A percentile compares a stretch with the other conserved stretches of the same genome.
phyloP scores from a whole-genome alignment of 1,284 basidiomycete genomes.

The Naganishia cerealis region DNA sequence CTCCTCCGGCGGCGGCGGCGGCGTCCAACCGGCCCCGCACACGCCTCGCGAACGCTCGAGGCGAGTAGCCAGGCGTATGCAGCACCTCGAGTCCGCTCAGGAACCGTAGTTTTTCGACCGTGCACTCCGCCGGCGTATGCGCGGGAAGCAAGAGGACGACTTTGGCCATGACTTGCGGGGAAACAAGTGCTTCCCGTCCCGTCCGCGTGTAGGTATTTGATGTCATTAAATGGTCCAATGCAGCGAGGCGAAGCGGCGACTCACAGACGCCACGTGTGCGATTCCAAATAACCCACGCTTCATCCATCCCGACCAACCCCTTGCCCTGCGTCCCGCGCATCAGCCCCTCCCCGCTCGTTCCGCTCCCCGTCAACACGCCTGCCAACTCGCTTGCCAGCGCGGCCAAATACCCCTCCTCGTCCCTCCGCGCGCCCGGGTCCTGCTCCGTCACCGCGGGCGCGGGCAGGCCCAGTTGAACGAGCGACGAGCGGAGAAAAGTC shows the following conservation, averaged over 20 bases:
- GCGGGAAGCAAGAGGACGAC: slow-evolving; percentile 68
- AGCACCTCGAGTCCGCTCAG: slow-evolving; percentile 73
- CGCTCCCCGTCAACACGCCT: slow-evolving; percentile 60
- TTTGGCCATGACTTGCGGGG: slow-evolving; percentile 77
- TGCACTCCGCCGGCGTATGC: slow-evolving; percentile 64
- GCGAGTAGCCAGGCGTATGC: slow-evolving; percentile 74
- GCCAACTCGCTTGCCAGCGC: slow-evolving; percentile 82
- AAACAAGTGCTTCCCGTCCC: slow-evolving; percentile 67
- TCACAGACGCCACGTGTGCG: slow-evolving; percentile 86
- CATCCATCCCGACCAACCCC: slow-evolving; percentile 84
- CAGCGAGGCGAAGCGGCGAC: slow-evolving; percentile 47
- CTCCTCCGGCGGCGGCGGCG: too few species aligned
- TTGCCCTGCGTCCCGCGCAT: slow-evolving; percentile 49
- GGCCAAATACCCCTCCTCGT: slow-evolving; percentile 76
- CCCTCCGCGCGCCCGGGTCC: slow-evolving; percentile 69
- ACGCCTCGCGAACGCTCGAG: slow-evolving; percentile 65
- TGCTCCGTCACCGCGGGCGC: slow-evolving; percentile 78
- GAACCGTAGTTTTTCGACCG: slow-evolving; percentile 69
- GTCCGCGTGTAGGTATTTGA: neutral
- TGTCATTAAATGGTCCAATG: neutral
- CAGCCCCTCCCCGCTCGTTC: slow-evolving; percentile 57
- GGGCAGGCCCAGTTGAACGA: slow-evolving; percentile 78
- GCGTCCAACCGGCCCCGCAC: slow-evolving; percentile 57
- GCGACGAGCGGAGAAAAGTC: slow-evolving; percentile 80
- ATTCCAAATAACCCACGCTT: slow-evolving; percentile 97